Conservation (phyloP, 768 basidiomycete species). For the Collybia sordida region DNA sequence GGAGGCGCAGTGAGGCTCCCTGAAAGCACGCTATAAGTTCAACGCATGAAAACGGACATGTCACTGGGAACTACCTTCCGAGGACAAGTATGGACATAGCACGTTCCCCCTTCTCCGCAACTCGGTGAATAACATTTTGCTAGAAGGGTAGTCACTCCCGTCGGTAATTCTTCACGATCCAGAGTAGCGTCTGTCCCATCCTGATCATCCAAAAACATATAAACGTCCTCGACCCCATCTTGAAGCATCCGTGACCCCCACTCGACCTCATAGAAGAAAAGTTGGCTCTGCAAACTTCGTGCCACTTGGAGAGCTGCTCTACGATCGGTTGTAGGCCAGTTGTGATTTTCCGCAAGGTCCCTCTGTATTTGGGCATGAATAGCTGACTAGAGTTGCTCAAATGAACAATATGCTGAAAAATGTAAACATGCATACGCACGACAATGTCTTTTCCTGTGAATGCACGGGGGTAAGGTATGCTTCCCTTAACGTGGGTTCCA, state of each 20-base stretch:
- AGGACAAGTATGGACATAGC: slow-evolving; percentile 84
- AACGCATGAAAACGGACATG: not conserved
- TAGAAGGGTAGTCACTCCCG: slow-evolving; percentile 83
- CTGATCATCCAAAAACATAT: slow-evolving; percentile 88
- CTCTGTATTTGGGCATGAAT: slow-evolving; percentile 83
- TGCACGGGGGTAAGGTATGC: slow-evolving; percentile 84
- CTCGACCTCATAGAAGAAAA: slow-evolving; percentile 97
- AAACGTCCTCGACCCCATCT: slow-evolving; percentile 93
- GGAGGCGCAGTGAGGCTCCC: slow-evolving; percentile 28
- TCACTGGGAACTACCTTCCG: slow-evolving; percentile 44
- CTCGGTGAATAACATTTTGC: slow-evolving; percentile 88
- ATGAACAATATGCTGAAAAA: not conserved
- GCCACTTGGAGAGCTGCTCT: slow-evolving; percentile 84
- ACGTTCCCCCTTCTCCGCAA: slow-evolving; percentile 75
- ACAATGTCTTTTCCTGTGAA: slow-evolving; percentile 96
- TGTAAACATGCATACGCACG: slow-evolving; percentile 43
- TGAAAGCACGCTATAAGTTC: slow-evolving; percentile 7
- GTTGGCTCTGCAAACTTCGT: slow-evolving; percentile 83
- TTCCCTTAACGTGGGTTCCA: slow-evolving; percentile 90
- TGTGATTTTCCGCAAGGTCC: slow-evolving; percentile 68
- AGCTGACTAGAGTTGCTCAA: slow-evolving; percentile 55
- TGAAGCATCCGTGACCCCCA: slow-evolving; percentile 84
- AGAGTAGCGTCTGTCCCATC: slow-evolving; percentile 57
- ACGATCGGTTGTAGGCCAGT: slow-evolving; percentile 68
- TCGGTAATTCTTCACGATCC: slow-evolving; percentile 66